A percentile compares a stretch with the other conserved stretches of the same genome.
Evolutionary conservation across 441 rosid genomes (phyloP).

Genomic region (Erysimum pusillum): DNA sequence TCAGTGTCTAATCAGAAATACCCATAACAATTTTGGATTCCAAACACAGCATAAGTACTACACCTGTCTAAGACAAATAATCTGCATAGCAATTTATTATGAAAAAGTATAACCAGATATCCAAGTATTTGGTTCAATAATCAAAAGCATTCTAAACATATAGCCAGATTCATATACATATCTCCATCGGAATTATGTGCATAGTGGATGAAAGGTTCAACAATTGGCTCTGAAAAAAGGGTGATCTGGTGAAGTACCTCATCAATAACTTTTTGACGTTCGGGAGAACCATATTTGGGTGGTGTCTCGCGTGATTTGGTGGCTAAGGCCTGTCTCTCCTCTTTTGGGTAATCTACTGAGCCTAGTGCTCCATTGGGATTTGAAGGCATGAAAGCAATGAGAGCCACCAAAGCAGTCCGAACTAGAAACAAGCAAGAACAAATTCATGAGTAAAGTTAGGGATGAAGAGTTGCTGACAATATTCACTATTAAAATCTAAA

Average conservation of each 20-base stretch:
- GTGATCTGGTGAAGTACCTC: constrained; percentile 56
- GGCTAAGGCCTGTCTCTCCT: constrained; percentile 79
- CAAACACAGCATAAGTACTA: constrained; percentile 3
- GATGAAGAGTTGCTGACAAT: background rate
- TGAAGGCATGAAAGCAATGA: constrained; percentile 97
- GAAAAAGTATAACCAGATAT: background rate
- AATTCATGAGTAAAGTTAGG: background rate
- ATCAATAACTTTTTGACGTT: constrained; percentile 83
- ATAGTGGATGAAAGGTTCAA: background rate
- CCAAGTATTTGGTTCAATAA: background rate
- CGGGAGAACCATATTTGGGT: constrained; percentile 76
- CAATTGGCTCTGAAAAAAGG: background rate
- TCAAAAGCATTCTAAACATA: background rate
- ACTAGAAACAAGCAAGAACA: constrained; percentile 53
- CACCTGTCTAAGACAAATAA: background rate
- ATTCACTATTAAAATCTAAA: background rate
- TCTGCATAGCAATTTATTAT: background rate
- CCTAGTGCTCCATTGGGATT: constrained; percentile 93
- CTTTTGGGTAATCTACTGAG: constrained; percentile 87
- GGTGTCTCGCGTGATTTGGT: constrained; percentile 84
- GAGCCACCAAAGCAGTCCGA: constrained; percentile 90
- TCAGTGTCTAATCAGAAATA: background rate
- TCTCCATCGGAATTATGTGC: background rate
- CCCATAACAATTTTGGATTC: background rate
- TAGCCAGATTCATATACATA: background rate